Percentiles rank a stretch among this genome's conserved stretches.
These are phyloP conservation scores for Colletotrichum endophyticum DNA, from an alignment of 2,329 filamentous ascomycete species.

Conservation along the genomic window DNA sequence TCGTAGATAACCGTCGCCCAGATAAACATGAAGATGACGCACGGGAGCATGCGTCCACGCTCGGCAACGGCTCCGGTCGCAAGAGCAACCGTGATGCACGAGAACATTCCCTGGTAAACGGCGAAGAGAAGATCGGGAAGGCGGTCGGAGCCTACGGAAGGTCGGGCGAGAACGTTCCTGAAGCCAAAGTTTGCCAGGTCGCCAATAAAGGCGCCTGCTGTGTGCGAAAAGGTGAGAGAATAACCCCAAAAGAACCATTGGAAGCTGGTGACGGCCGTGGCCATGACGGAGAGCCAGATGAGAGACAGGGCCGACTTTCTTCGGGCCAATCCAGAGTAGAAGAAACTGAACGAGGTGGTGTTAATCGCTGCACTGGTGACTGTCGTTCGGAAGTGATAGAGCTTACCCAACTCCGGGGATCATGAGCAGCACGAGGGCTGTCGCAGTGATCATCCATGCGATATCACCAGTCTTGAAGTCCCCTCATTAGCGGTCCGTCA, in stretches of 20 bases:
- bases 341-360: conserved; percentile 61
- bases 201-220: conserved; percentile 77
- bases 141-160: conserved; percentile 74
- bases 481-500: conserved; percentile 18
- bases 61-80: conserved; percentile 87
- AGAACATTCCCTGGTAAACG: conserved; percentile 89
- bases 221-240: conserved; percentile 81
- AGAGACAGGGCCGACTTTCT: conserved; percentile 88
- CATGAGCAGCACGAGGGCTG: conserved; percentile 88
- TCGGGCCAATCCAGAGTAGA: conserved; percentile 89
- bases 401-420: conserved; percentile 79
- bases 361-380: neutral
- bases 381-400: neutral
- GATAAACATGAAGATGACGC: conserved; percentile 90
- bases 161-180: conserved; percentile 73
- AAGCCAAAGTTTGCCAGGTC: conserved; percentile 82
- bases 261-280: conserved; percentile 81
- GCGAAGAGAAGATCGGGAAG: conserved; percentile 87
- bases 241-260: conserved; percentile 98
- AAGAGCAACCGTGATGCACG: conserved; percentile 83
- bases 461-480: conserved; percentile 74
- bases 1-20: conserved; percentile 93
- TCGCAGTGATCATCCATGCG: conserved; percentile 81
- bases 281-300: conserved; percentile 91
- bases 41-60: conserved; percentile 85